Base-by-base conservation (phyloP, 2,329 filamentous ascomycete species). In the Phoma herbarum region DNA sequence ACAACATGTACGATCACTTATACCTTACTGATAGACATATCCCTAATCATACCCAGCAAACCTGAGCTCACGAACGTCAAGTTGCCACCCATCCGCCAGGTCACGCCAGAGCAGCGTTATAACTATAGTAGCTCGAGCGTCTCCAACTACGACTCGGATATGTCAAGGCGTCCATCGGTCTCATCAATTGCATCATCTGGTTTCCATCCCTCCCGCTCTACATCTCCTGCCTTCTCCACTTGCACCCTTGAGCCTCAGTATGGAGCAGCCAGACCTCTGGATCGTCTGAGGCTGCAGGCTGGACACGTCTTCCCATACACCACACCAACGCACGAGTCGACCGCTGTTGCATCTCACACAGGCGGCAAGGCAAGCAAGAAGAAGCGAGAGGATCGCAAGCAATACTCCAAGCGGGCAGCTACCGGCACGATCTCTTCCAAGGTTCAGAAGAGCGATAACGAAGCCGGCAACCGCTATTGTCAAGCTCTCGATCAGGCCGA, bases 381-480 rank as follows among this genome's bases (percentile, higher is more conserved):
- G 53, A 60, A 60, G 48, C 58, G 58, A 29, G 52, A 52, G 20
- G 57, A 60, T 16, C 57, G 57, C 45, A 60, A 56, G 57, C 51
- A 55, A 10, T 56, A 43, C 23, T 60, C 57, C 33, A 51, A 52
- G 41, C 50, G 51, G 20, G 47, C 51, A 1, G 7, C 29, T 2
- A 37, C 22, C 6, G 52, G 51, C 5, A 56, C 52, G 4, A 48
- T 31, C 7, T 54, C 50, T 14, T 50, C 56, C 1, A 55, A 39
- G n/a, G 47, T 56, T 4, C 51, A 49, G 9, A 60, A 60, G 47
- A 55, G 57, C 47, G 57, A 60, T n/a, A 56, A 56, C 23, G 58
- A 60, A 53, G 58, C 58, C 10, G 58, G 58, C 22, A 52, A 49
- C 37, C 60, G 60, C 28, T 52, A 55, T 23, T 50, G 46, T 25